phyloP scores from a whole-genome alignment of 2,329 filamentous ascomycete species.

The Aspergillus bombycis region DNA sequence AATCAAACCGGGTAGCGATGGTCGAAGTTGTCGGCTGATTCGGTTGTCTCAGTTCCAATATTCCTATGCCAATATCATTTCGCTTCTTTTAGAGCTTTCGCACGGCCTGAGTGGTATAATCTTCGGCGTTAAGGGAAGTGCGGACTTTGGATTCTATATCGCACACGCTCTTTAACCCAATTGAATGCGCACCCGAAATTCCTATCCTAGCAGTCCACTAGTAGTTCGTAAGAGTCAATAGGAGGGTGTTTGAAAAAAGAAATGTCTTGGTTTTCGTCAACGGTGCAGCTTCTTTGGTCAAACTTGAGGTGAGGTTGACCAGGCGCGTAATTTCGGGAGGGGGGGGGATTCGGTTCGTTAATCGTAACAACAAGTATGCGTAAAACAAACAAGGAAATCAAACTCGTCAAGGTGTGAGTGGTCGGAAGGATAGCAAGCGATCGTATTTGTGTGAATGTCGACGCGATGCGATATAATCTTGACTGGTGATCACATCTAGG shows the following conservation, averaged over 20 bases:
- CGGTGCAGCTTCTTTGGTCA: slow-evolving; percentile 12
- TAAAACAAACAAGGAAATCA: slow-evolving; percentile 23
- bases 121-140: slow-evolving; percentile 2
- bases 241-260: background rate
- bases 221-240: background rate
- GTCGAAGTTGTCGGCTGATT: slow-evolving; percentile 3
- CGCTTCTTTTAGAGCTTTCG: slow-evolving; percentile 10
- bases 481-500: slow-evolving; percentile 24
- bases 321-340: slow-evolving; percentile 15
- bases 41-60: slow-evolving; percentile 3
- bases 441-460: slow-evolving; percentile 24
- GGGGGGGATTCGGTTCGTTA: slow-evolving; percentile 22
- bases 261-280: slow-evolving; percentile 12
- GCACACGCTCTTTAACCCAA: slow-evolving; percentile 4
- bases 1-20: slow-evolving; percentile 5
- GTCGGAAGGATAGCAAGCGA: slow-evolving; percentile 23
- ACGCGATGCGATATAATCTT: slow-evolving; percentile 22
- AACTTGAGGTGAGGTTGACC: slow-evolving; percentile 5
- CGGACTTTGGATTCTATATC: slow-evolving; percentile 5
- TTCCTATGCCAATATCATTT: slow-evolving; percentile 22
- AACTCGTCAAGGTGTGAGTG: slow-evolving; percentile 29
- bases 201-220: background rate
- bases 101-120: slow-evolving; percentile 2
- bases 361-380: slow-evolving; percentile 25
- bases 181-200: slow-evolving; percentile 14